Conservation (phyloP, 164 flowering plant genomes). For the Vitis labrusca region DNA sequence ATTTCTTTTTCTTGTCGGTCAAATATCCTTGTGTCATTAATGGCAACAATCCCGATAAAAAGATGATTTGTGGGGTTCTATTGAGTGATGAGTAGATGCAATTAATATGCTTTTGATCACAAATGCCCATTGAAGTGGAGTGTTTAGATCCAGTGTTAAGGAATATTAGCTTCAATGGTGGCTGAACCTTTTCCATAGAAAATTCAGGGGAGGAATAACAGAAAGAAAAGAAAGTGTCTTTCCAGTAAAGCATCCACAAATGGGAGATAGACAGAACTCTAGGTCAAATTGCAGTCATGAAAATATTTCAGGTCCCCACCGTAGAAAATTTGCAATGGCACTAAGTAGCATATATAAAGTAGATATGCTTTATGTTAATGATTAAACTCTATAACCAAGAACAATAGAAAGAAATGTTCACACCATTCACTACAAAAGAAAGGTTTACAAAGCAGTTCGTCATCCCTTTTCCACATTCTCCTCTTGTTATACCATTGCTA, state of each 20-base stretch:
- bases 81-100: background rate
- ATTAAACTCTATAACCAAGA: background rate
- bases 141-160: background rate
- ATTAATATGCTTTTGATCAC: too few relatives aligned
- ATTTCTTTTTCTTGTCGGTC: too few relatives aligned
- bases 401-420: constrained; percentile 5
- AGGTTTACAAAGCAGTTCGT: background rate
- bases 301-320: background rate
- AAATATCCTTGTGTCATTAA: too few relatives aligned
- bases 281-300: background rate
- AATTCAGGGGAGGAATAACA: background rate
- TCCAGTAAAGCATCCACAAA: background rate
- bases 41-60: too few relatives aligned
- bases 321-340: background rate
- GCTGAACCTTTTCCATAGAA: background rate
- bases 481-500: background rate
- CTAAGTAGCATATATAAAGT: constrained; percentile 4
- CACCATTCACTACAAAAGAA: background rate
- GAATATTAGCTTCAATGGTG: background rate
- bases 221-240: background rate
- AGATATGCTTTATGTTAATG: background rate
- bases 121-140: background rate
- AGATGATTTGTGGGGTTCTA: too few relatives aligned
- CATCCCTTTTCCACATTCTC: constrained; percentile 4
- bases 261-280: background rate